phyloP scores from a whole-genome alignment of 257 asterid genomes.

The Solanum sparsipilum region DNA sequence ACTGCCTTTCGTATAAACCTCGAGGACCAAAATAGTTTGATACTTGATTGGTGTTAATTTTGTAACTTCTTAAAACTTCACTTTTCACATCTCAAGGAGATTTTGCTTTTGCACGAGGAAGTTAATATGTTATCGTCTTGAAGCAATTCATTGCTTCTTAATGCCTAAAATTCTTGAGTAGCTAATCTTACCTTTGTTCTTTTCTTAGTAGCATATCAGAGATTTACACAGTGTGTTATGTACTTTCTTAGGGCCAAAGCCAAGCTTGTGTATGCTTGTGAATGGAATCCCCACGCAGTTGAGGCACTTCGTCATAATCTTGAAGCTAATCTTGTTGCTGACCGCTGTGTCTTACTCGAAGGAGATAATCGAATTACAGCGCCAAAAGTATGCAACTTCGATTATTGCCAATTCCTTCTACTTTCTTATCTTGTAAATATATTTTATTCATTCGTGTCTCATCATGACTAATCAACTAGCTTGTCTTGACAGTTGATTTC shows the following conservation, averaged over 20 bases:
- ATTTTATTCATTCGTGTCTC: not conserved
- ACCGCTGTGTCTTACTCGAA: slow-evolving; percentile 69
- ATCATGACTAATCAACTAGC: not conserved
- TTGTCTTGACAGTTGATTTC: not conserved
- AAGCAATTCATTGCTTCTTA: not conserved
- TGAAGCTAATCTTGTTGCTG: slow-evolving; percentile 63
- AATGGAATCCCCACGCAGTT: slow-evolving; percentile 89
- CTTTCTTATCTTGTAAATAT: not conserved
- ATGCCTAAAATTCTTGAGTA: not conserved
- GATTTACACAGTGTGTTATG: not conserved
- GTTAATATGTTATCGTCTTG: not conserved
- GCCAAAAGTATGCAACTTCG: slow-evolving; percentile 50
- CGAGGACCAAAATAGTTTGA: not conserved
- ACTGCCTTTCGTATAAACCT: not conserved
- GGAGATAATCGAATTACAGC: slow-evolving; percentile 85
- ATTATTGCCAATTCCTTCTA: not conserved
- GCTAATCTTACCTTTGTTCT: slow-evolving; percentile 2
- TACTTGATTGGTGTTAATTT: not conserved
- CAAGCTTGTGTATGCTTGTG: slow-evolving; percentile 86
- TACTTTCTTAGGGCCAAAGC: slow-evolving; percentile 54
- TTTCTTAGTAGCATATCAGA: not conserved
- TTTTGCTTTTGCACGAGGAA: not conserved
- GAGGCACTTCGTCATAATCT: slow-evolving; percentile 81
- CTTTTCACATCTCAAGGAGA: not conserved
- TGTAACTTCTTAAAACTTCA: not conserved